These are phyloP conservation scores for Stropharia rugosoannulata DNA, from an alignment of 768 basidiomycete genomes.

Conservation along the genomic window DNA sequence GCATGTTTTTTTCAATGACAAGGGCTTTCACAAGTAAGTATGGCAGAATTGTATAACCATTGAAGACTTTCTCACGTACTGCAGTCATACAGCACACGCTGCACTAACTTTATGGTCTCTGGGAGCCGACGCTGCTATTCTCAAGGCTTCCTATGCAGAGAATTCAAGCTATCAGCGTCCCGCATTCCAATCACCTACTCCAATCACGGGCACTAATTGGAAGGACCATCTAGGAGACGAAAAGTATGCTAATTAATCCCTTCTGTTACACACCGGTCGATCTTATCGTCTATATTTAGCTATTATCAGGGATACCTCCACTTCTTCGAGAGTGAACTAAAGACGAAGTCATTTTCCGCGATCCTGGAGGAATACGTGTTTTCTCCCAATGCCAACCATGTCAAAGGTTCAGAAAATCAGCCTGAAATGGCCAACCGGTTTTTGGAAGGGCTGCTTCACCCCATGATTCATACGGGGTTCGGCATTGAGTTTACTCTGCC, in stretches of 20 bases:
- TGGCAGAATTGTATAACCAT: background rate
- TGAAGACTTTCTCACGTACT: background rate
- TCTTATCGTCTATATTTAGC: conserved; percentile 25
- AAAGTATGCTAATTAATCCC: conserved; percentile 31
- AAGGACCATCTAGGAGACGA: conserved; percentile 56
- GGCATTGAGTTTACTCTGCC: conserved; percentile 55
- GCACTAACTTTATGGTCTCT: conserved; percentile 26
- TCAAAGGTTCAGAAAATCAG: conserved; percentile 25
- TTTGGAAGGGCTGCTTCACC: conserved; percentile 54
- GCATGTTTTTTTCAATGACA: conserved; percentile 17
- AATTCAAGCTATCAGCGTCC: conserved; percentile 34
- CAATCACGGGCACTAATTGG: conserved; percentile 47
- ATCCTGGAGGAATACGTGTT: conserved; percentile 60
- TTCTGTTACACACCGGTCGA: background rate
- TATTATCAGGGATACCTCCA: conserved; percentile 53
- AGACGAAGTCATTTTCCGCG: conserved; percentile 34
- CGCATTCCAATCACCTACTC: conserved; percentile 40
- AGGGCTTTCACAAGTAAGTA: conserved; percentile 17
- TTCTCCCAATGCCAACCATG: conserved; percentile 43
- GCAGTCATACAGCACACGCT: conserved; percentile 27
- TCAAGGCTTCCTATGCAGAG: conserved; percentile 35
- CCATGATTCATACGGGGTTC: conserved; percentile 54
- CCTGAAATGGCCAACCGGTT: conserved; percentile 44
- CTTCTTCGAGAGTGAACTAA: conserved; percentile 44
- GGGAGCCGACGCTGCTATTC: conserved; percentile 28